These are phyloP conservation scores for Ascochyta koolunga DNA, from an alignment of 2,329 filamentous ascomycete species.

Conservation along the genomic window DNA sequence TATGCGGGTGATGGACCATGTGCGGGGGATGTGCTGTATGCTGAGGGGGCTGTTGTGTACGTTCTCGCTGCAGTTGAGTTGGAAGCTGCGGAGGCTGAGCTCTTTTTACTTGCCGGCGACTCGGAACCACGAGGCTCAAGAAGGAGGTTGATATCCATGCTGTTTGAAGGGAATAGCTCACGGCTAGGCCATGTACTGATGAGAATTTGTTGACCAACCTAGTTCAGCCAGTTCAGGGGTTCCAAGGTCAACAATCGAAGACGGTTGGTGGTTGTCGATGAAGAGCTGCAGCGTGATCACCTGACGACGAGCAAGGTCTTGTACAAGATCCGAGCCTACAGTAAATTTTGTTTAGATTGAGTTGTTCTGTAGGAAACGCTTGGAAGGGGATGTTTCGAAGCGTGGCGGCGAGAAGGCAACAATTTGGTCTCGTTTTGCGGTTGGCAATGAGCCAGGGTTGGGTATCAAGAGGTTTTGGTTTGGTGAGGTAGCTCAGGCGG, in stretches of 20 bases:
- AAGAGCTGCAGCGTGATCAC: not conserved
- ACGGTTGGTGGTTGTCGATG: not conserved
- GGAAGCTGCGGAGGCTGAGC: constrained; percentile 46
- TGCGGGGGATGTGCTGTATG: constrained; percentile 44
- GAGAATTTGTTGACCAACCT: not conserved
- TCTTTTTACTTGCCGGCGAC: constrained; percentile 61
- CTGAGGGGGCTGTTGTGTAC: constrained; percentile 44
- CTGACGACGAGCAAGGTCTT: not conserved
- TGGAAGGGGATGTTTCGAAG: not conserved
- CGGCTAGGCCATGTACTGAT: constrained; percentile 50
- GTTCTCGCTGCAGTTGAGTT: constrained; percentile 48
- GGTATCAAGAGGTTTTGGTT: constrained; percentile 19
- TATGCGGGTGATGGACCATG: constrained; percentile 43
- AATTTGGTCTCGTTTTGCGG: constrained; percentile 11
- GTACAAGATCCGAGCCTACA: not conserved
- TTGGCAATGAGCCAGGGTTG: constrained; percentile 15
- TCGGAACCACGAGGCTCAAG: constrained; percentile 79
- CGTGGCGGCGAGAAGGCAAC: constrained; percentile 13
- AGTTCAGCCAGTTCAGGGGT: not conserved
- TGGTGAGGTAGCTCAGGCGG: constrained; percentile 16
- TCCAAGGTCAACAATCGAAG: not conserved
- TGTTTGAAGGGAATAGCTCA: constrained; percentile 59
- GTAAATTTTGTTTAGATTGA: not conserved
- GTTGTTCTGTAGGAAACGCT: not conserved
- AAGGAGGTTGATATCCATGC: constrained; percentile 95